Conservation (phyloP, 2,329 filamentous ascomycete species). For the Lasiodiplodia sp. region DNA sequence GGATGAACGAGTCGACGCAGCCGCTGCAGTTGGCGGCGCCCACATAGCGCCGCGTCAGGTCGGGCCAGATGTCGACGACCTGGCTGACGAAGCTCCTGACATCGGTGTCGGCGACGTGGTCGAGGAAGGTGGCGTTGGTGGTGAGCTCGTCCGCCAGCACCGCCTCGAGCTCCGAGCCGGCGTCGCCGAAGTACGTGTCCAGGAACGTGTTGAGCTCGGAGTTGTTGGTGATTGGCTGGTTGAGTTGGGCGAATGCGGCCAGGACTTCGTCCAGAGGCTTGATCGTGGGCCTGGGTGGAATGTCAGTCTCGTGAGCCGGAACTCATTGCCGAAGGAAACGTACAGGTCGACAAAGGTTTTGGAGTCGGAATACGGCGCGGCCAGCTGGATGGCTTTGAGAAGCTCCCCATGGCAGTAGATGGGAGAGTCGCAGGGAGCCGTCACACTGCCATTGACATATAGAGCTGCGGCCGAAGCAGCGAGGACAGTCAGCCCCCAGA, state of each 20-base stretch:
- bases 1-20: slow-evolving; percentile 71
- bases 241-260: slow-evolving; percentile 65
- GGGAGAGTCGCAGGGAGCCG: slow-evolving; percentile 71
- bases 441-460: slow-evolving; percentile 66
- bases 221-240: slow-evolving; percentile 69
- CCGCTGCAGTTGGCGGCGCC: slow-evolving; percentile 61
- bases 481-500: background rate
- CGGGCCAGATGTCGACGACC: slow-evolving; percentile 74
- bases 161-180: slow-evolving; percentile 67
- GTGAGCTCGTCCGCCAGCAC: slow-evolving; percentile 60
- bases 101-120: slow-evolving; percentile 62
- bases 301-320: background rate
- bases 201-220: slow-evolving; percentile 68
- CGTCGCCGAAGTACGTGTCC: slow-evolving; percentile 67
- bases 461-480: slow-evolving; percentile 47
- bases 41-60: slow-evolving; percentile 67
- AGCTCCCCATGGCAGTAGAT: slow-evolving; percentile 73
- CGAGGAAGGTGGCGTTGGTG: slow-evolving; percentile 66
- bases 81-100: slow-evolving; percentile 67
- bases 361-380: slow-evolving; percentile 69
- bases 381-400: slow-evolving; percentile 68
- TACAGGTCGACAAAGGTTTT: slow-evolving; percentile 71
- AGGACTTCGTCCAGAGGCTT: slow-evolving; percentile 67
- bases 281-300: slow-evolving; percentile 62
- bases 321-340: background rate